A percentile compares a stretch with the other conserved stretches of the same genome.
phyloP scores from a whole-genome alignment of 352 stramenopile genomes.

The Globisporangium paroecandrum region DNA sequence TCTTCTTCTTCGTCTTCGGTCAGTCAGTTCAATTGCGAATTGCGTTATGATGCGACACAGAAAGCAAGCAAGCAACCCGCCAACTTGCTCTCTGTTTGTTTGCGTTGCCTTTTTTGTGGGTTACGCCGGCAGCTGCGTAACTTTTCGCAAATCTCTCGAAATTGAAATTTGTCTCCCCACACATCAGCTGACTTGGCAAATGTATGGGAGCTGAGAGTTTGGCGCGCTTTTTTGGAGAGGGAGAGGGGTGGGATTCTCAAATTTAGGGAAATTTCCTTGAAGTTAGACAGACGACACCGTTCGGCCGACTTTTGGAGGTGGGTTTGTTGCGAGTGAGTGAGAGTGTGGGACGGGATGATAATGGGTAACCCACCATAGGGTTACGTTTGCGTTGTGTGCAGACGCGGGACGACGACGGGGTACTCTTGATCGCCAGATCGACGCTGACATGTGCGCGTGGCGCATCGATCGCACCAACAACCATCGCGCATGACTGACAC shows the following conservation, averaged over 20 bases:
- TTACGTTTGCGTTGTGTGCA: neutral
- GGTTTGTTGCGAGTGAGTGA: too few relatives aligned
- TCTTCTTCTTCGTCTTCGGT: neutral
- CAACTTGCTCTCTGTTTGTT: neutral
- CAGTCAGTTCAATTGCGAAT: conserved; percentile 13
- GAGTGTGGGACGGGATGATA: neutral
- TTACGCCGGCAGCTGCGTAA: neutral
- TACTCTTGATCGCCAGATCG: conserved; percentile 4
- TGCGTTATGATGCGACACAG: conserved; percentile 10
- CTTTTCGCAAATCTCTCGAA: conserved; percentile 1
- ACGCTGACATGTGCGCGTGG: conserved; percentile 4
- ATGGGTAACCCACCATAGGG: conserved; percentile 6
- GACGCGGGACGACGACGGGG: neutral
- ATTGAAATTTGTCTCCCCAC: neutral
- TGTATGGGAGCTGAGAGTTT: neutral
- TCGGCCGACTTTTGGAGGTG: neutral
- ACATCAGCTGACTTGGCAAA: neutral
- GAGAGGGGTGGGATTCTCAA: neutral
- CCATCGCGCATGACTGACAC: too few relatives aligned
- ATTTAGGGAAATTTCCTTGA: neutral
- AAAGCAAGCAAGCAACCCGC: neutral
- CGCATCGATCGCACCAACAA: neutral
- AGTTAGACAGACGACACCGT: neutral
- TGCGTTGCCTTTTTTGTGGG: conserved; percentile 5
- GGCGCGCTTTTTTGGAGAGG: neutral